Base-by-base conservation (phyloP, 805 yeast genomes). In the Helenozyma rhizophorensis region DNA sequence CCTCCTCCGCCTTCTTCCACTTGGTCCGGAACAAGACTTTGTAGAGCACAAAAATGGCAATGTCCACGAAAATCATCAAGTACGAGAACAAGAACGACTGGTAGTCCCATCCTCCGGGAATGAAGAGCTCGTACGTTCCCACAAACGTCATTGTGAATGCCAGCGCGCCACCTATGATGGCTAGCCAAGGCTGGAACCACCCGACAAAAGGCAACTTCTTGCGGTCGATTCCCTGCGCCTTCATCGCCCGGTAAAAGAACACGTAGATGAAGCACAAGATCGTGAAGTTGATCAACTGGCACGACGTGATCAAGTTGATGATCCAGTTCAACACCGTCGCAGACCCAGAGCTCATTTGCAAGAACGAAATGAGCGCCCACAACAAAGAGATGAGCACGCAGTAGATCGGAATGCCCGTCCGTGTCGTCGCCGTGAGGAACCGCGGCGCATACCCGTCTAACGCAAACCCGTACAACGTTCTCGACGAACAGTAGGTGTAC, bases 371-470 rank as follows among this genome's bases (percentile, higher is more conserved):
- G 27, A 79, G 58, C 0, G 85, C 78, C 73, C 86, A 81, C 23
- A 53, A 42, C 23, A 68, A 48, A 1, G 72, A 59, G 2, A 66
- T 45, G 21, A 62, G 36, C 9, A 71, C 71, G 39, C 74, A 65
- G 48, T 55, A 67, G 23, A 70, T 55, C 5, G 75, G 76, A 23
- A 70, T 65, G 32, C 76, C 76, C 13, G 57, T 55, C 38, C 63
- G 65, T 31, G 69, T 68, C 44, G 72, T 67, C 25, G 66, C 59
- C 4, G 67, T 83, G 66, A 53, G 83, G 77, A 50, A 82, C 43
- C 60, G 66, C 43, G 93, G 93, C 9, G 90, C 88, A 51, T 77
- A 78, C 6, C 86, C 84, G 46, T 80, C 82, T 32, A 76, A 72
- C 1, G 93, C 74, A 43, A 85, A 62, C 23, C 84, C 83, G 51